phyloP scores from a whole-genome alignment of 148 eudicot species.

The Rhododendron griersonianum region DNA sequence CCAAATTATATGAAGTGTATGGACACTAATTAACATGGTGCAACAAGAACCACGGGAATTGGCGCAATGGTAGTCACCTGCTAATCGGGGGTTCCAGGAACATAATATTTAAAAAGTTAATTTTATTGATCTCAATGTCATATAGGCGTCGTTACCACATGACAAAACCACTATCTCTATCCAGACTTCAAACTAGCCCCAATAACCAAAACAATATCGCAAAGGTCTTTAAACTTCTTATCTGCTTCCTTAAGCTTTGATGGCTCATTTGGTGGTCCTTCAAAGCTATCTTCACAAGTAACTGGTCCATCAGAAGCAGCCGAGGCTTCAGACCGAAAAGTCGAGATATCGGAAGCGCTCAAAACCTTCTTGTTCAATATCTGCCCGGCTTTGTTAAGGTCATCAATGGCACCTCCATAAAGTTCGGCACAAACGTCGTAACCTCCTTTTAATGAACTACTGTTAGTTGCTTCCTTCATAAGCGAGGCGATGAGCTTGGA shows the following conservation, averaged over 20 bases:
- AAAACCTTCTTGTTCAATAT: not conserved
- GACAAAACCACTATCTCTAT: not conserved
- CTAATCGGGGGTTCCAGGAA: too few relatives aligned
- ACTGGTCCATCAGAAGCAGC: not conserved
- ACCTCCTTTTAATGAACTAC: not conserved
- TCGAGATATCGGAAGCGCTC: not conserved
- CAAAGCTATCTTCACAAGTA: conserved; percentile 12
- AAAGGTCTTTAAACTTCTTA: not conserved
- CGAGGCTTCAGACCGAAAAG: not conserved
- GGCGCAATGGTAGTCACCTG: too few relatives aligned
- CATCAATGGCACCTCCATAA: not conserved
- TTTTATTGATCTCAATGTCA: too few relatives aligned
- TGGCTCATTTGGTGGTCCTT: conserved; percentile 2
- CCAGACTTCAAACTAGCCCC: not conserved
- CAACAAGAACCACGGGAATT: too few relatives aligned
- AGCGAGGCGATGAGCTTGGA: not conserved
- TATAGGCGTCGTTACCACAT: too few relatives aligned
- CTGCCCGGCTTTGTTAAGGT: not conserved
- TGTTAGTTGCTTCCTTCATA: not conserved
- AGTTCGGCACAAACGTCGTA: not conserved
- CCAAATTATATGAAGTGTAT: too few relatives aligned
- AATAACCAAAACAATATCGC: not conserved
- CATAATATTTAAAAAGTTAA: too few relatives aligned
- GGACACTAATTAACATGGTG: too few relatives aligned
- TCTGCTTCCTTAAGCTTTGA: conserved; percentile 7